Evolutionary conservation across 768 basidiomycete species (phyloP), one percentile per base, ranked within the genome.

Genomic region (Boletus patriciae): DNA sequence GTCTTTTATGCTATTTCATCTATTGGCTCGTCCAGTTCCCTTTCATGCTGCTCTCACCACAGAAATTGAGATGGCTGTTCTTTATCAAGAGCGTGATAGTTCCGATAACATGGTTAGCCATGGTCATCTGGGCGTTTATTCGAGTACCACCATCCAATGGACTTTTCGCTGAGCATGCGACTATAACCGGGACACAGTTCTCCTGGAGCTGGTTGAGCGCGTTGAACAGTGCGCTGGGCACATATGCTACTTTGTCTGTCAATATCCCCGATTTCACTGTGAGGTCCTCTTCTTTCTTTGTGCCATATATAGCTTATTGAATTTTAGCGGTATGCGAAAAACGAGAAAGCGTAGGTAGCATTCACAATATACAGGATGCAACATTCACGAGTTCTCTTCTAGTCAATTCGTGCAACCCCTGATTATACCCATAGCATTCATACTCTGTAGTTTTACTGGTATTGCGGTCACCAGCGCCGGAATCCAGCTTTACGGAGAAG

Each of bases 251-350:
- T 11, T 73, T 90, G 13, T 79, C 85, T 0, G 85, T 90, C 57
- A 92, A 92, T 64, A 91, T 92, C 54, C 87, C 92, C 9, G 93
- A 95, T 70, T 92, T 94, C 62, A 92, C 91, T 15, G 75, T 78
- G 55, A 50, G 72, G 4, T 34, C 8, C 4, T 40, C 16, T 10
- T 10, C 41, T 45, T 25, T 70, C 25, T 41, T 25, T n/a, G 16
- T 12, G 4, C 36, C 10, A 4, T 16, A 21, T 27, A 21, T 43
- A 18, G n/a, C 63, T 65, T 6, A 57, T 36, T 6, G 44, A n/a
- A 46, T 25, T 44, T 6, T 33, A 86, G 79, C 83, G 92, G 63
- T 92, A 93, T 68, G 88, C 90, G 1, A 86, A 82, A 64, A 80
- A 77, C 50, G 85, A 87, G 66, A 67, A 77, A 70, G 83, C 82